phyloP scores from a whole-genome alignment of 164 flowering plant species.

The Piper betle region DNA sequence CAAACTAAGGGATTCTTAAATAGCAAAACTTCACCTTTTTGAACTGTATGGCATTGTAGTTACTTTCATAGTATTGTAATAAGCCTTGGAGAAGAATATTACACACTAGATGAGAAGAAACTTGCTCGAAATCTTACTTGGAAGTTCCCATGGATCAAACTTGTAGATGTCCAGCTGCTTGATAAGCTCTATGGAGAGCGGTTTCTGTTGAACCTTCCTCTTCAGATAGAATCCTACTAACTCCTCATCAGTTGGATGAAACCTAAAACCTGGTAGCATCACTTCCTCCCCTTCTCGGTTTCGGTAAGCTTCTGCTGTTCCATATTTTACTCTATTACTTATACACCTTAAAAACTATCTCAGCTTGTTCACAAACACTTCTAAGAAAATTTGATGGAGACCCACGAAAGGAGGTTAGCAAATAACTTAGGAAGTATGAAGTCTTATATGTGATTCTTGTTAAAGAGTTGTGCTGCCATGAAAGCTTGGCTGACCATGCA shows the following conservation, averaged over 20 bases:
- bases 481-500: constrained; percentile 69
- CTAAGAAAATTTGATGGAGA: neutral
- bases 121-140: constrained; percentile 32
- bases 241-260: constrained; percentile 86
- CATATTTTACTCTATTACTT: constrained; percentile 11
- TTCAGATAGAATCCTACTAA: constrained; percentile 63
- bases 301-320: constrained; percentile 24
- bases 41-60: too few relatives aligned
- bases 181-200: constrained; percentile 59
- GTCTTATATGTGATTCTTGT: constrained; percentile 21
- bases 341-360: neutral
- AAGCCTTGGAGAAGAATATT: neutral
- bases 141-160: constrained; percentile 83
- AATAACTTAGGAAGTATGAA: neutral
- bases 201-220: constrained; percentile 54
- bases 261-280: constrained; percentile 64
- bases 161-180: constrained; percentile 70
- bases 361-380: neutral
- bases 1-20: too few relatives aligned
- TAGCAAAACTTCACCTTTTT: too few relatives aligned
- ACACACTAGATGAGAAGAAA: neutral
- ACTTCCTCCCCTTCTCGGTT: constrained; percentile 41
- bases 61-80: too few relatives aligned
- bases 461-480: constrained; percentile 43
- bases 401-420: neutral